Evolutionary conservation across 2,329 filamentous ascomycete species (phyloP), one percentile per base, ranked within the genome.

Genomic region (Diaporthe sp.): DNA sequence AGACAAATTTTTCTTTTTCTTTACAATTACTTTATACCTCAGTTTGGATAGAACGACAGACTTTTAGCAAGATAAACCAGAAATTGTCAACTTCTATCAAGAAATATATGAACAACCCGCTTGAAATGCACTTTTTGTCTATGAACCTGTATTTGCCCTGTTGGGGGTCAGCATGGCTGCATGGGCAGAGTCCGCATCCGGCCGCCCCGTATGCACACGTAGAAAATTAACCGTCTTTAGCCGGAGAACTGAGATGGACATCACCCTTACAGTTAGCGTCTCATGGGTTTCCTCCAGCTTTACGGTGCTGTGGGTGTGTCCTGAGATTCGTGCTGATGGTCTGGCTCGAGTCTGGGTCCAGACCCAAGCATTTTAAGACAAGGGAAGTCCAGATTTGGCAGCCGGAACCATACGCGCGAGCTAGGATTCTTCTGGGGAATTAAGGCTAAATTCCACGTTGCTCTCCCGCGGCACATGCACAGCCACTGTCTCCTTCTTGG

Each of bases 361-460:
- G 60, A 9, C 40, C 19, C 40, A 25, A 40, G 33, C n/a, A n/a
- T 10, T 30, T 4, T 2, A 19, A 61, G 35, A 25, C 42, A 42
- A 42, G 35, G 22, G 28, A n/a, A 38, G n/a, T 61, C 69, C 69
- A 25, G 19, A 69, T 60, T 60, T 60, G 64, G 71, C 54, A 25
- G n/a, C 47, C 71, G 71, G 71, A 73, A 45, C 30, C 50, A 35
- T 60, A 19, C 33, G 54, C 64, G 64, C 42, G 42, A 55, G 47
- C 38, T n/a, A 73, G 40, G 12, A 38, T n/a, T 50, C 9, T 19
- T 28, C 28, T 61, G 40, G 40, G 17, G 52, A 47, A 69, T 73
- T 73, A 25, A 68, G 71, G 50, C 71, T 73, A 73, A 73, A 68
- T 68, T 35, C 38, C 52, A 19, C 25, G 35, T 60, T 68, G 12